Percentiles rank a stretch among this genome's conserved stretches.
Evolutionary conservation across 2,329 filamentous ascomycete genomes (phyloP).

Genomic region (Chrysoporthe puriensis): DNA sequence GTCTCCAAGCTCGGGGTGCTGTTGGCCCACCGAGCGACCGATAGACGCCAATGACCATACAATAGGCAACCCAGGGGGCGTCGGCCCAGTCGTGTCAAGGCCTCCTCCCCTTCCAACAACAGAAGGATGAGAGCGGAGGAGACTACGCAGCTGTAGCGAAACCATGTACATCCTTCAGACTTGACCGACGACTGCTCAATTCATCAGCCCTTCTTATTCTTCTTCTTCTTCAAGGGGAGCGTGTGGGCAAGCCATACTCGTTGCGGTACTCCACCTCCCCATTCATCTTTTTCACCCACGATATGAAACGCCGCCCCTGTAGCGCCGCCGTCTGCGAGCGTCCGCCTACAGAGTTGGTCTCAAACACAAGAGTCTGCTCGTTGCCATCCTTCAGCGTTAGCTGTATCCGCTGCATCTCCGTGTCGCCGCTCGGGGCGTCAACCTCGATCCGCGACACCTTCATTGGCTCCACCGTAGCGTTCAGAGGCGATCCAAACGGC

Average conservation of each 20-base stretch:
- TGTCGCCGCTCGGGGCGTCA: slow-evolving; percentile 5
- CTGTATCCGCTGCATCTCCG: slow-evolving; percentile 16
- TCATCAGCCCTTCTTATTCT: no score
- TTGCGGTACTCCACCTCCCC: slow-evolving; percentile 13
- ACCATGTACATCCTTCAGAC: slow-evolving; percentile 1
- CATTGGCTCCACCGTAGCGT: slow-evolving; percentile 18
- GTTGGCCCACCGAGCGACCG: no score
- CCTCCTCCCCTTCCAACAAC: background rate
- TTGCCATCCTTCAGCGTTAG: slow-evolving; percentile 20
- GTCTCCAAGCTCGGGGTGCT: no score
- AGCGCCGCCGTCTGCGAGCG: slow-evolving; percentile 19
- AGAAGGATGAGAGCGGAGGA: background rate
- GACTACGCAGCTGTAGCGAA: slow-evolving; percentile 8
- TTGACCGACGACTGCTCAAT: slow-evolving; percentile 8
- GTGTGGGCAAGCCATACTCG: background rate
- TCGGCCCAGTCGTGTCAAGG: no score
- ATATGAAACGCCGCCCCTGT: slow-evolving; percentile 20
- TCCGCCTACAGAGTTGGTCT: slow-evolving; percentile 18
- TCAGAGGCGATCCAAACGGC: background rate
- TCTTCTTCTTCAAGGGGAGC: background rate
- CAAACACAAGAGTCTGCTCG: slow-evolving; percentile 24
- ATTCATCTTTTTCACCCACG: slow-evolving; percentile 24
- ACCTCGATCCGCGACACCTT: slow-evolving; percentile 22
- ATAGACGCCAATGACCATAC: no score
- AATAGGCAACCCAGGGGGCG: no score